A percentile compares a stretch with the other conserved stretches of the same genome.
phyloP scores from a whole-genome alignment of 2,329 filamentous ascomycete genomes.

The Tolypocladium tropicale region DNA sequence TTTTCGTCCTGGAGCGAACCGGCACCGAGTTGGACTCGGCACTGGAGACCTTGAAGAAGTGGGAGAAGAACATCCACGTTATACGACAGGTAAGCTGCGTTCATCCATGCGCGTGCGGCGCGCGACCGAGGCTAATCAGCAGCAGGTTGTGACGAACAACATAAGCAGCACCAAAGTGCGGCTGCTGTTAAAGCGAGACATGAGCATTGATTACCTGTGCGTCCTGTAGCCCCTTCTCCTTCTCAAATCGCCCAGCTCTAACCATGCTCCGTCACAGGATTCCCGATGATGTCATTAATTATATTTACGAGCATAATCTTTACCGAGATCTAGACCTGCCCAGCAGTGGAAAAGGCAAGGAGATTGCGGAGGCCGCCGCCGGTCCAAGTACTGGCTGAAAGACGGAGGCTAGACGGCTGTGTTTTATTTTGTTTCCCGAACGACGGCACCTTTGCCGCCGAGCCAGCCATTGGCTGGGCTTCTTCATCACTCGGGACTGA shows the following conservation, averaged over 20 bases:
- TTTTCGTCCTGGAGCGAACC: conserved; percentile 78
- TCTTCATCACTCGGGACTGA: background rate
- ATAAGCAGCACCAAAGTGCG: conserved; percentile 77
- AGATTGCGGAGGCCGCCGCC: conserved; percentile 6
- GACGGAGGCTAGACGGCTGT: background rate
- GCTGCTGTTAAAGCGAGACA: conserved; percentile 65
- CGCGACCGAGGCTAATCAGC: background rate
- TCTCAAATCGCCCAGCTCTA: background rate
- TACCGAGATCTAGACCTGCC: conserved; percentile 41
- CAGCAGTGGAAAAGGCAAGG: conserved; percentile 14
- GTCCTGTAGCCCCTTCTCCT: conserved; percentile 3
- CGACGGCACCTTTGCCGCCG: background rate
- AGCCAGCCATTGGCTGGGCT: background rate
- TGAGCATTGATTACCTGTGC: conserved; percentile 64
- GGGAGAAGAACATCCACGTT: conserved; percentile 77
- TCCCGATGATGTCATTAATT: conserved; percentile 63
- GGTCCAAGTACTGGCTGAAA: conserved; percentile 18
- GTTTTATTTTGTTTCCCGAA: background rate
- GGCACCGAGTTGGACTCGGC: conserved; percentile 87
- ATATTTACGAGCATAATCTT: conserved; percentile 57
- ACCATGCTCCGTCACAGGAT: conserved; percentile 18
- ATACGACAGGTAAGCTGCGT: conserved; percentile 44
- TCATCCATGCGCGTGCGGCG: background rate
- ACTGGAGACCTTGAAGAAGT: conserved; percentile 68
- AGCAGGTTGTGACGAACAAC: conserved; percentile 61